Base-by-base conservation (phyloP, 305 asterid genomes). In the Monarda citriodora region DNA sequence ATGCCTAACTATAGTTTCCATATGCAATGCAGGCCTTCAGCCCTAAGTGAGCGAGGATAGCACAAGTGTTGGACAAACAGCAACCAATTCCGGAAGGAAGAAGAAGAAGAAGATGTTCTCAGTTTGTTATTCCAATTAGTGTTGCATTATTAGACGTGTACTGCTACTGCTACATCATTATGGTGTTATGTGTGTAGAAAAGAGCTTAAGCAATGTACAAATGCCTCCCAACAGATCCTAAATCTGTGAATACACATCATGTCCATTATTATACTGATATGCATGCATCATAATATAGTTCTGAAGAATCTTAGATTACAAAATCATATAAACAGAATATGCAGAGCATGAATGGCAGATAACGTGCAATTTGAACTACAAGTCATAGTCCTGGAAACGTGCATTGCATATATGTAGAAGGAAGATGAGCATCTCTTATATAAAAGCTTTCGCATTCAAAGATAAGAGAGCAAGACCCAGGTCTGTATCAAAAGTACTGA, bases 1-100 rank as follows among this genome's bases (percentile, higher is more conserved):
- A 25, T 44, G 55, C 58, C 69, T 69, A 69, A 66, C 55, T 10
- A 62, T 44, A 49, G 22, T 61, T 65, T 40, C 11, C 1, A 12
- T 54, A 12, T 31, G 15, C 6, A 60, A 16, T 79, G 69, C 95
- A 91, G 98, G 83, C 95, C 65, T 91, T 91, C 79, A 76, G 79
- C 69, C 85, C 94, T 34, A 88, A 86, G 82, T 88, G 80, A 91
- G 79, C 88, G 63, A 56, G 78, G 32, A 31, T 64, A 52, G 65
- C 21, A 53, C 11, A 20, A 42, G 63, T 37, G 68, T 54, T 26
- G 71, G 70, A 69, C 71, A 74, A 63, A 72, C 68, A 58, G 73
- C 65, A 66, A 69, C 38, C 64, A 56, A 48, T 45, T 21, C 9
- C 15, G 11, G 66, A 65, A 67, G 56, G 50, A 62, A 42, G 44